Evolutionary conservation across 495 filamentous ascomycete genomes (phyloP).

Genomic region (Jackrogersella multiformis): DNA sequence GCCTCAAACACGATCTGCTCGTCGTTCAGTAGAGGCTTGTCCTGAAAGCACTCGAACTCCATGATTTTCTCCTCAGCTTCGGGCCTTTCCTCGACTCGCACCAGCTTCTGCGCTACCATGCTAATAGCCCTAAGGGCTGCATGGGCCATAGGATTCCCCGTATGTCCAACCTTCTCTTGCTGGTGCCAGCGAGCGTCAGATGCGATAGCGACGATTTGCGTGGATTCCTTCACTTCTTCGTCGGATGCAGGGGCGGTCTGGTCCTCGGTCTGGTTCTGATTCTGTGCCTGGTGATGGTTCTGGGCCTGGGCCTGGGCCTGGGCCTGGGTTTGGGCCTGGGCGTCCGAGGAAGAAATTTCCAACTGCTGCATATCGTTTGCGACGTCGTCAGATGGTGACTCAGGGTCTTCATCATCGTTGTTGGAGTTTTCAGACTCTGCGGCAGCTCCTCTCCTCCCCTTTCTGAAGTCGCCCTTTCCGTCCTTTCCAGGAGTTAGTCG

Average conservation of each 20-base stretch:
- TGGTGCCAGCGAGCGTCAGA: conserved; percentile 78
- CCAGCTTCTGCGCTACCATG: conserved; percentile 80
- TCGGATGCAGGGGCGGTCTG: too few relatives aligned
- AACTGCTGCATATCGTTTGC: conserved; percentile 9
- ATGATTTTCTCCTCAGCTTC: conserved; percentile 42
- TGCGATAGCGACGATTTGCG: conserved; percentile 72
- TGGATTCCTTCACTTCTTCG: conserved; percentile 43
- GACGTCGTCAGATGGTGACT: background rate
- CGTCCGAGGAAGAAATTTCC: conserved; percentile 23
- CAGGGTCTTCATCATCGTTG: conserved; percentile 7
- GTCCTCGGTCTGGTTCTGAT: too few relatives aligned
- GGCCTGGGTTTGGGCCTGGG: conserved; percentile 28
- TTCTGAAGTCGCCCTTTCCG: conserved; percentile 45
- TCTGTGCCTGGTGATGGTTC: too few relatives aligned
- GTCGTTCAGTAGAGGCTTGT: conserved; percentile 51
- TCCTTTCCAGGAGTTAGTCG: conserved; percentile 48
- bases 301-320: too few relatives aligned
- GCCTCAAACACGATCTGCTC: conserved; percentile 54
- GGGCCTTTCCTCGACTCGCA: conserved; percentile 52
- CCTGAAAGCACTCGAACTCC: conserved; percentile 59
- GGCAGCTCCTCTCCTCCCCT: background rate
- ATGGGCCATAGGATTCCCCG: conserved; percentile 81
- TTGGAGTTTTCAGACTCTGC: conserved; percentile 28
- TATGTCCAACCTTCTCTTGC: conserved; percentile 51
- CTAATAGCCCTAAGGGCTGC: conserved; percentile 86